A percentile compares a stretch with the other conserved stretches of the same genome.
Conservation (phyloP, 768 basidiomycete genomes). For the Pulveroboletus sp. region DNA sequence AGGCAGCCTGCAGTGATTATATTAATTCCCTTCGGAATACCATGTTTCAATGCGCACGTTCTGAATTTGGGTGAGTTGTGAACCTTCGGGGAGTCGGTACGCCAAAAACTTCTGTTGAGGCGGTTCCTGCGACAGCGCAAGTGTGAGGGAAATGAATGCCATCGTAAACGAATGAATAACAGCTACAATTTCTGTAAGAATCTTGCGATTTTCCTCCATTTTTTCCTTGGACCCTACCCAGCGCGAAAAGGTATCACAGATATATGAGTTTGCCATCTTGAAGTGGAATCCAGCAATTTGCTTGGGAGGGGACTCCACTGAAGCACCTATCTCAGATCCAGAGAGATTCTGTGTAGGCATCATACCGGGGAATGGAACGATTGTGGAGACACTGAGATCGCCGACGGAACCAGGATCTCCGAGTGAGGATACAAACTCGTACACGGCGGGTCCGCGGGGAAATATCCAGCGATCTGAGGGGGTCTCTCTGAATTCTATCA, state of each 20-base stretch:
- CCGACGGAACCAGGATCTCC: slow-evolving; percentile 13
- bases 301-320: slow-evolving; percentile 9
- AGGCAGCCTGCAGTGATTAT: slow-evolving; percentile 35
- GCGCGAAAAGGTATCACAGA: slow-evolving; percentile 56
- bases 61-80: slow-evolving; percentile 55
- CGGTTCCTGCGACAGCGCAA: slow-evolving; percentile 32
- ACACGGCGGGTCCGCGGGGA: slow-evolving; percentile 54
- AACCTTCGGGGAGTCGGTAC: slow-evolving; percentile 52
- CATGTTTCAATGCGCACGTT: slow-evolving; percentile 36
- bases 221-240: slow-evolving; percentile 60
- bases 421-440: slow-evolving; percentile 35
- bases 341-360: slow-evolving; percentile 9
- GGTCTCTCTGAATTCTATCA: slow-evolving; percentile 65
- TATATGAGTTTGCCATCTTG: slow-evolving; percentile 39
- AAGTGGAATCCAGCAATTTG: slow-evolving; percentile 46
- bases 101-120: slow-evolving; percentile 49
- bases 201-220: slow-evolving; percentile 44
- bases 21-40: background rate
- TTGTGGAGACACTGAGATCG: slow-evolving; percentile 40
- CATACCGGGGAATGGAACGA: slow-evolving; percentile 40
- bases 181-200: slow-evolving; percentile 44
- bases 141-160: background rate
- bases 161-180: background rate
- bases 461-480: slow-evolving; percentile 63
- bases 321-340: slow-evolving; percentile 9